Evolutionary conservation across 306 rosid species (phyloP), one percentile per base, ranked within the genome.

Genomic region (Cicer judaicum): DNA sequence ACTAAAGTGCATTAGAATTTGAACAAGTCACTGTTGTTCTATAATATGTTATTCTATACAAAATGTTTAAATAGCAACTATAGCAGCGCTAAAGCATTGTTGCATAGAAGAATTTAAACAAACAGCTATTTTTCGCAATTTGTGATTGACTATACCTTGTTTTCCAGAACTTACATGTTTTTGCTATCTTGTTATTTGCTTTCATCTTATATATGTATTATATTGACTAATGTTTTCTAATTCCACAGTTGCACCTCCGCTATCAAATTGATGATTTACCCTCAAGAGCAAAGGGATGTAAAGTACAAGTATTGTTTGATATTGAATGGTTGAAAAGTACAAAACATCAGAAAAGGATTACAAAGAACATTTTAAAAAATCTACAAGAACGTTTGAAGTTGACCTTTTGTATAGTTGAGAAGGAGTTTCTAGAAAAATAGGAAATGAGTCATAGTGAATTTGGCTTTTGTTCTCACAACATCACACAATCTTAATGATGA

Each of bases 271-370:
- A 95, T 78, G 96, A 92, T 44, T 43, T 82, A 72, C 80, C 87
- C 15, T 67, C 82, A 54, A 85, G 79, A 68, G 48, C 83, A 16
- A 87, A 84, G 77, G 79, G 80, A 44, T 95, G 98, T 70, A 88
- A 74, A 36, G 82, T 92, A 24, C 76, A 70, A 75, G 96, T 95
- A 29, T 81, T 55, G 70, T 89, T 87, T 83, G 99, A 97, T 76
- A 80, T 89, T 72, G 97, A 89, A 59, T 95, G 99, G 99, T 90
- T 87, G 75, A 95, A 95, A 86, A 75, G 87, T 83, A 79, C 98
- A 10, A 89, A 83, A 87, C 87, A 87, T 63, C 89, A 85, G 84
- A 95, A 89, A 83, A 89, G 89, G 82, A 89, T 89, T 52, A 78
- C 92, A 2, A 92, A 90, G 84, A 92, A 87, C 75, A 85, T 95